These are phyloP conservation scores for Avena eriantha DNA, from an alignment of 176 grass and related monocot genomes.

Conservation along the genomic window DNA sequence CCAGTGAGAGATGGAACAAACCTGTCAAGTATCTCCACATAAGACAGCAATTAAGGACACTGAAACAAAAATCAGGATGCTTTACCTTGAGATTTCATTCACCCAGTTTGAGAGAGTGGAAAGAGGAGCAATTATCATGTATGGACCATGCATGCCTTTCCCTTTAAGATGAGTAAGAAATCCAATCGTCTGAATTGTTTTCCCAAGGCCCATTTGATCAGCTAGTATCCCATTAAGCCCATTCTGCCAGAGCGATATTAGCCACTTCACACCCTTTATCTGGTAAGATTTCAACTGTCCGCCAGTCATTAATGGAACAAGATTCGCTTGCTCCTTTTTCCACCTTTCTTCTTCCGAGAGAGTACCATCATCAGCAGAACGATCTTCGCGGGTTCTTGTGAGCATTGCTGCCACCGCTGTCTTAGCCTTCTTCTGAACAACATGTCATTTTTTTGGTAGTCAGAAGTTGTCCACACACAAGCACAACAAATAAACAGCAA, in stretches of 20 bases:
- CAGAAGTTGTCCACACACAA: neutral
- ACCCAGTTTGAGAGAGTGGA: slow-evolving; percentile 99
- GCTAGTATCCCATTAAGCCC: slow-evolving; percentile 94
- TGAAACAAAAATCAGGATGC: neutral
- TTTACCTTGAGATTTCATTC: slow-evolving; percentile 86
- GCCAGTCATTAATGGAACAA: slow-evolving; percentile 93
- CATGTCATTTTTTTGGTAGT: slow-evolving; percentile 1
- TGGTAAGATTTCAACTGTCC: slow-evolving; percentile 92
- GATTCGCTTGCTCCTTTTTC: slow-evolving; percentile 74
- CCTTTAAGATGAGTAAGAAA: slow-evolving; percentile 98
- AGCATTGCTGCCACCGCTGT: slow-evolving; percentile 91
- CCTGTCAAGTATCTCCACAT: slow-evolving; percentile 45
- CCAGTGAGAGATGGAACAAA: slow-evolving; percentile 83
- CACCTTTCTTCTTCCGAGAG: slow-evolving; percentile 77
- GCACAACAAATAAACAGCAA: neutral
- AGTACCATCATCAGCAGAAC: slow-evolving; percentile 52
- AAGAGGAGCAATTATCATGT: slow-evolving; percentile 90
- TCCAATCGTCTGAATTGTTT: slow-evolving; percentile 96
- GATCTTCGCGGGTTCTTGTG: slow-evolving; percentile 68
- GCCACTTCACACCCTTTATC: slow-evolving; percentile 98
- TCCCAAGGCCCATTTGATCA: slow-evolving; percentile 99
- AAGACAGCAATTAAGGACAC: slow-evolving; percentile 22
- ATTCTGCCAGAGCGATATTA: slow-evolving; percentile 98
- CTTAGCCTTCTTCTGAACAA: slow-evolving; percentile 85
- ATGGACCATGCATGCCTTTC: slow-evolving; percentile 88